Base-by-base conservation (phyloP, 2,329 filamentous ascomycete genomes). In the Rutstroemia sp. region DNA sequence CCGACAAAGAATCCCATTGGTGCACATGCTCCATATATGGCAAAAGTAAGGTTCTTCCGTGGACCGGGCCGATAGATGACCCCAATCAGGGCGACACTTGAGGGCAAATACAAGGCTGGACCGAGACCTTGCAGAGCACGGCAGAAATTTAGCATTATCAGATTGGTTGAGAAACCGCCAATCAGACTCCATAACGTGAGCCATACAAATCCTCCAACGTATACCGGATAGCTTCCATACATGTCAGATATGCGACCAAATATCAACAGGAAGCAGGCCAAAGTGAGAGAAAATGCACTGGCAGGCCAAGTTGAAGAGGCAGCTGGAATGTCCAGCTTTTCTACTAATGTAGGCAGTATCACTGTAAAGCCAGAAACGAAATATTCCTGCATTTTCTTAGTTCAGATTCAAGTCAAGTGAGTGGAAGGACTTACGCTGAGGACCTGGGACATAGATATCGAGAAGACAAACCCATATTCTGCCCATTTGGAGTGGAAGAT, bases 111-210 rank as follows among this genome's bases (percentile, higher is more conserved):
- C 0, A 87, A 86, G 0, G 87, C 86, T 1, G 86, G 78, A 0
- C 87, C 88, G 9, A 92, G 71, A 0, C 88, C 88, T 69, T 90
- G 87, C 45, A 91, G 72, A 8, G 87, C 87, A 52, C 88, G 84
- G 66, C 84, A 88, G 54, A 87, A 75, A 62, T 89, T 86, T 59
- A 92, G 75, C 83, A 90, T 88, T 51, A 82, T 69, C 58, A 84
- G 78, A 70, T 81, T 85, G 54, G 75, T 73, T 57, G 83, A 84
- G 71, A 92, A 89, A 10, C 88, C 88, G 16, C 79, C 80, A 54
- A 89, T 73, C 53, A 92, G 71, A 9, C 81, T 84, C 81, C 87
- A 92, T 39, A 85, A 60, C 7, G 81, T 69, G 51, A 89, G 79
- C 88, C 88, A 88, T 42, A 73, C 60, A 27, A 83, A 73, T 3